These are phyloP conservation scores for Macrophomina phaseolina DNA, from an alignment of 2,329 filamentous ascomycete species.

Conservation along the genomic window DNA sequence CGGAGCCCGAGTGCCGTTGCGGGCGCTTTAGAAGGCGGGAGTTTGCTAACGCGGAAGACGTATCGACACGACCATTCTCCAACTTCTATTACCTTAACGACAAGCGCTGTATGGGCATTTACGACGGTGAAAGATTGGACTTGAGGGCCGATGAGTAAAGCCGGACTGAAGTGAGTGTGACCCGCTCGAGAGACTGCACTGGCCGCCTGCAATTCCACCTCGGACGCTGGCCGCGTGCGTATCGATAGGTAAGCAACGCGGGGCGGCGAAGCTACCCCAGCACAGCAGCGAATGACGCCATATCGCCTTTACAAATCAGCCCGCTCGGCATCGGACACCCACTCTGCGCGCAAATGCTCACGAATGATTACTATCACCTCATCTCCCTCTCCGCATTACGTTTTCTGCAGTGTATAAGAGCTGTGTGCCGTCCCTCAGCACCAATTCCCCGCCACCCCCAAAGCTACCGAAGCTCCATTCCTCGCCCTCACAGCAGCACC, in stretches of 20 bases:
- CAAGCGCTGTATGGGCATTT: too few relatives aligned
- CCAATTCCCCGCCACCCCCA: not conserved
- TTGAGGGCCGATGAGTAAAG: too few relatives aligned
- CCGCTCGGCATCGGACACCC: conserved; percentile 14
- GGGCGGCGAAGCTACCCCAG: conserved; percentile 1
- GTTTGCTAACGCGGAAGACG: not conserved
- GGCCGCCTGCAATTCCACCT: too few relatives aligned
- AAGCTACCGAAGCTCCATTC: not conserved
- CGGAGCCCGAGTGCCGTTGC: not conserved
- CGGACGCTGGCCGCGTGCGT: too few relatives aligned
- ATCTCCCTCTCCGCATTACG: conserved; percentile 5
- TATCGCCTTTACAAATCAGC: conserved; percentile 26
- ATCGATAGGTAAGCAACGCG: conserved; percentile 24
- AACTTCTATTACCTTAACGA: not conserved
- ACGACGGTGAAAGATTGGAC: too few relatives aligned
- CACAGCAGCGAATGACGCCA: conserved; percentile 18
- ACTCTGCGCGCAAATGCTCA: conserved; percentile 11
- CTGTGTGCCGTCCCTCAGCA: not conserved
- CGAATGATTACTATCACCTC: conserved; percentile 19
- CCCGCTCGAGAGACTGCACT: too few relatives aligned
- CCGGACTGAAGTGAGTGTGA: too few relatives aligned
- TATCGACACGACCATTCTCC: not conserved
- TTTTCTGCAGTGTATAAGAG: not conserved
- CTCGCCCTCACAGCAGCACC: too few relatives aligned
- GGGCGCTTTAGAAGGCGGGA: not conserved